Evolutionary conservation across 2,329 filamentous ascomycete genomes (phyloP).

Genomic region (Penicillium sp.): DNA sequence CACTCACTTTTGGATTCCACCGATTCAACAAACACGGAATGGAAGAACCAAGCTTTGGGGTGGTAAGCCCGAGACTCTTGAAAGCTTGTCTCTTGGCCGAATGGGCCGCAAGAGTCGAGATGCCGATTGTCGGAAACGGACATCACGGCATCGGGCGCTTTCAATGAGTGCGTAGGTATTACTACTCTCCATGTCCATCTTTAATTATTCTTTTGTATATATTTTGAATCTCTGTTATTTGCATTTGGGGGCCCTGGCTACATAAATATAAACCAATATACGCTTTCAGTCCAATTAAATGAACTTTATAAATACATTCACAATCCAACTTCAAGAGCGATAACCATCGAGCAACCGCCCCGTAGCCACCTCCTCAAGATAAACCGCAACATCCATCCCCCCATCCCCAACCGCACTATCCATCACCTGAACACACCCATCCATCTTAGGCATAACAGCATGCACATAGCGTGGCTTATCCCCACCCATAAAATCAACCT

Average conservation of each 20-base stretch:
- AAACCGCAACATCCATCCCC: conserved; percentile 17
- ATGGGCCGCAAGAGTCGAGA: conserved; percentile 38
- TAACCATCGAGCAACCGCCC: not conserved
- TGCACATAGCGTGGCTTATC: conserved; percentile 41
- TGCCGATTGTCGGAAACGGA: conserved; percentile 23
- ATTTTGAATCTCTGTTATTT: not conserved
- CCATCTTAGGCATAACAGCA: conserved; percentile 43
- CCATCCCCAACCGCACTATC: conserved; percentile 27
- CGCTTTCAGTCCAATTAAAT: not conserved
- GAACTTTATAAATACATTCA: not conserved
- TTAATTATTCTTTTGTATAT: not conserved
- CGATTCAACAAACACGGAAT: conserved; percentile 32
- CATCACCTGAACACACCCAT: conserved; percentile 46
- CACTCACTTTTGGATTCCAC: conserved; percentile 43
- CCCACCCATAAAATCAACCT: conserved; percentile 42
- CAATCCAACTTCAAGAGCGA: not conserved
- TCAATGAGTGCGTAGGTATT: conserved; percentile 18
- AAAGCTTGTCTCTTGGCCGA: conserved; percentile 40
- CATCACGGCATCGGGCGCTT: conserved; percentile 17
- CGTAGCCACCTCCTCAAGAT: conserved; percentile 10
- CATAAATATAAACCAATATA: not conserved
- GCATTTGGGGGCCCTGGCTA: not conserved
- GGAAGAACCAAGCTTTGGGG: conserved; percentile 32
- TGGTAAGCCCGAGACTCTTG: conserved; percentile 39
- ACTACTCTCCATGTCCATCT: not conserved